Evolutionary conservation across 2,329 filamentous ascomycete genomes (phyloP).

Genomic region (Rhytidhysteron rufulum): DNA sequence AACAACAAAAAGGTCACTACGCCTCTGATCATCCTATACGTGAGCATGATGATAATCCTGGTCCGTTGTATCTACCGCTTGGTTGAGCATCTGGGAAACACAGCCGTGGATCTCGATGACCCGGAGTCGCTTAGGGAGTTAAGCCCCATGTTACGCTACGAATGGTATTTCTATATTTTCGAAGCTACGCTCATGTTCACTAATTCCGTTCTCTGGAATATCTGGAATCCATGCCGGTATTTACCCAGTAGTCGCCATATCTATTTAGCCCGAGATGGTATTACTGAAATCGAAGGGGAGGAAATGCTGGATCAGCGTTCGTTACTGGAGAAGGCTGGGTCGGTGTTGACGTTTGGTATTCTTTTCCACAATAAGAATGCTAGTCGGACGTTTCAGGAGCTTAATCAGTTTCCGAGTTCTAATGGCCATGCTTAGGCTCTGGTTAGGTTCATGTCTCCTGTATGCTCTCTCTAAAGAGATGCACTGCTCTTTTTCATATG

Average conservation of each 20-base stretch:
- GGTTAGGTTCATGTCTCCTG: too few species aligned
- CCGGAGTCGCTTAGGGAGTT: too few species aligned
- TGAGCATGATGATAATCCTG: constrained; percentile 46
- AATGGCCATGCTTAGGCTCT: too few species aligned
- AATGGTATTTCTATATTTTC: constrained; percentile 54
- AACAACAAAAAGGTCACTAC: constrained; percentile 42
- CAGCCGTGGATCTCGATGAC: constrained; percentile 20
- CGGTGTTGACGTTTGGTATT: too few species aligned
- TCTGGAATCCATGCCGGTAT: constrained; percentile 49
- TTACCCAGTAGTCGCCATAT: constrained; percentile 49
- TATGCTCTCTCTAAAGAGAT: too few species aligned
- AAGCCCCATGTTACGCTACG: constrained; percentile 37
- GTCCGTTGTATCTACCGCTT: constrained; percentile 51
- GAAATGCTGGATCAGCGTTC: too few species aligned
- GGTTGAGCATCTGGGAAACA: constrained; percentile 46
- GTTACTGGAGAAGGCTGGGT: too few species aligned
- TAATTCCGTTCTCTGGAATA: constrained; percentile 50
- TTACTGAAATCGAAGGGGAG: constrained; percentile 45
- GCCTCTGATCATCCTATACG: constrained; percentile 46
- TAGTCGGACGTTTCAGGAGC: too few species aligned
- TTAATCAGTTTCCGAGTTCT: too few species aligned
- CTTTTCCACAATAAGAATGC: too few species aligned
- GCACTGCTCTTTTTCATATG: too few species aligned
- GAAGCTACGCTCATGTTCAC: constrained; percentile 50
- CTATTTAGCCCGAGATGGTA: constrained; percentile 50